These are phyloP conservation scores for Polytrichum commune DNA, from an alignment of 225 moss, liverwort and hornwort genomes.

Conservation along the genomic window DNA sequence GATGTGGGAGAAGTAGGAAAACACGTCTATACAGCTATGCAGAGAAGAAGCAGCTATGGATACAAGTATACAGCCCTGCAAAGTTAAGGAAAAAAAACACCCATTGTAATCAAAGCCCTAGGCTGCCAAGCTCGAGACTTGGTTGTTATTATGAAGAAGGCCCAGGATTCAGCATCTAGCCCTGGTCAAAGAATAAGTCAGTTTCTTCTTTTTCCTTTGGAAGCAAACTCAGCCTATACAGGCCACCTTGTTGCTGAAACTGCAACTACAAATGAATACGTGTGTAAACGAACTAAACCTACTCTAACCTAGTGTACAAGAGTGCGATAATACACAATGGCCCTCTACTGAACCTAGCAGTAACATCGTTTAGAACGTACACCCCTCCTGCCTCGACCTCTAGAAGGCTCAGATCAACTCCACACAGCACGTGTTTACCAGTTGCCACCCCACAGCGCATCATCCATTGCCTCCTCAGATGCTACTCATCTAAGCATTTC, in stretches of 20 bases:
- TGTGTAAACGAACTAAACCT: slow-evolving; percentile 26
- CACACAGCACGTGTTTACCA: background rate
- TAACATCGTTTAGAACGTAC: background rate
- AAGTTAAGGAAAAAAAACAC: slow-evolving; percentile 15
- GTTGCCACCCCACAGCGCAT: background rate
- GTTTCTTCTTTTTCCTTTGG: slow-evolving; percentile 34
- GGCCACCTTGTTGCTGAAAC: slow-evolving; percentile 30
- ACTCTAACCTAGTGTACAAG: slow-evolving; percentile 50
- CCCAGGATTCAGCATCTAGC: slow-evolving; percentile 26
- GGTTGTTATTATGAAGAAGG: slow-evolving; percentile 45
- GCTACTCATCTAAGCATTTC: background rate
- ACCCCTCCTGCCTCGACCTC: background rate
- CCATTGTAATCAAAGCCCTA: slow-evolving; percentile 48
- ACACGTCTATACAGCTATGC: too few relatives aligned
- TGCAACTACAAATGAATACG: slow-evolving; percentile 10
- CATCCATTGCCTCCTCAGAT: background rate
- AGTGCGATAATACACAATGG: slow-evolving; percentile 25
- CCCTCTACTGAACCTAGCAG: background rate
- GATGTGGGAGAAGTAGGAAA: too few relatives aligned
- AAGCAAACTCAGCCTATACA: slow-evolving; percentile 25
- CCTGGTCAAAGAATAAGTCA: slow-evolving; percentile 52
- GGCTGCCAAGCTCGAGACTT: slow-evolving; percentile 20
- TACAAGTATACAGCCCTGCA: background rate
- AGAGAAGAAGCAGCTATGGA: too few relatives aligned
- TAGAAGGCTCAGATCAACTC: background rate